Percentiles rank a stretch among this genome's conserved stretches.
These are phyloP conservation scores for Pugionium cornutum DNA, from an alignment of 345 rosid species.

Conservation along the genomic window DNA sequence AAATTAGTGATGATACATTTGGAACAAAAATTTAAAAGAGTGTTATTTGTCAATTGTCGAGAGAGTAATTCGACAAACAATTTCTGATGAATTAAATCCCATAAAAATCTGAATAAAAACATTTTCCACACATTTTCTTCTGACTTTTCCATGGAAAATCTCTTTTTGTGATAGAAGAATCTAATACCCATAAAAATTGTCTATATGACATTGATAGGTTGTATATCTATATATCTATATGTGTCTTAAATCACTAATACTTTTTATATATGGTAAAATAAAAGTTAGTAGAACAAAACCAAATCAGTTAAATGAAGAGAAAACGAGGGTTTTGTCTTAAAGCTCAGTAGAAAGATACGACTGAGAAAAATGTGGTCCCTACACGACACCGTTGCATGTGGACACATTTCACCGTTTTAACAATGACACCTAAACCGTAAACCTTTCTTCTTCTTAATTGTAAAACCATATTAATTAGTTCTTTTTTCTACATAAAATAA, in stretches of 20 bases:
- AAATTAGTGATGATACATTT: too few relatives aligned
- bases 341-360: conserved; percentile 44
- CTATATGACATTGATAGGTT: background rate
- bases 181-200: background rate
- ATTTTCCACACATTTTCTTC: too few relatives aligned
- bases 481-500: background rate
- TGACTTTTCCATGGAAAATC: too few relatives aligned
- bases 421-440: conserved; percentile 44
- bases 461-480: background rate
- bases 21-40: too few relatives aligned
- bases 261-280: background rate
- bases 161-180: background rate
- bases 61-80: too few relatives aligned
- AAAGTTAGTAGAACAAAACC: conserved; percentile 38
- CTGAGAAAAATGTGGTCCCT: conserved; percentile 42
- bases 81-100: too few relatives aligned
- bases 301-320: conserved; percentile 37
- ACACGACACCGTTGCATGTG: conserved; percentile 48
- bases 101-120: too few relatives aligned
- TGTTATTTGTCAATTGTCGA: too few relatives aligned
- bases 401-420: conserved; percentile 53
- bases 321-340: conserved; percentile 45
- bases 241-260: background rate
- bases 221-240: background rate
- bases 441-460: conserved; percentile 35